Evolutionary conservation across 2,329 filamentous ascomycete species (phyloP).

Genomic region (Aspergillus tamarii): DNA sequence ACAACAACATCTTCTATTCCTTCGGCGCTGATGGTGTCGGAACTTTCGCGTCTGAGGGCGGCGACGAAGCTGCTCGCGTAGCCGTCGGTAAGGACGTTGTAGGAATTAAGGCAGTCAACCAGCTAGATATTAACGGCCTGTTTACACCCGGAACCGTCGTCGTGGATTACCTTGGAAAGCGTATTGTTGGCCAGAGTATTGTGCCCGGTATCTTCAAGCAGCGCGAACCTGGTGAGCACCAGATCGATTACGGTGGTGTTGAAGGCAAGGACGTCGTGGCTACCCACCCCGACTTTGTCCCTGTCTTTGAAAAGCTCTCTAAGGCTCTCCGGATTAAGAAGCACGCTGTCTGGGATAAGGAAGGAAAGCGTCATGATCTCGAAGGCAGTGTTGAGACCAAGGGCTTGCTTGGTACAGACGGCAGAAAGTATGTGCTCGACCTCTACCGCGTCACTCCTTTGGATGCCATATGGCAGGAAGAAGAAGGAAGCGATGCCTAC

Average conservation of each 20-base stretch:
- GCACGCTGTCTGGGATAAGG: constrained; percentile 98
- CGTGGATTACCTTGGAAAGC: constrained; percentile 95
- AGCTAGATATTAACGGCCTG: constrained; percentile 90
- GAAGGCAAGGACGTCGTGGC: constrained; percentile 96
- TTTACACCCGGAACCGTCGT: constrained; percentile 97
- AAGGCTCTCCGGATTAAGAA: constrained; percentile 89
- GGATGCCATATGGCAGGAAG: constrained; percentile 88
- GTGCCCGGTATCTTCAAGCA: constrained; percentile 99
- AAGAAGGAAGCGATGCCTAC: constrained; percentile 67
- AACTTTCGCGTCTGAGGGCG: constrained; percentile 94
- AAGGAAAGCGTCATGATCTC: constrained; percentile 83
- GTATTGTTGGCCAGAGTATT: constrained; percentile 95
- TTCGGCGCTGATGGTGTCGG: constrained; percentile 97
- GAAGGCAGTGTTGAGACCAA: constrained; percentile 98
- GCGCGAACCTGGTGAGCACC: constrained; percentile 93
- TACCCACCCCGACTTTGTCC: constrained; percentile 80
- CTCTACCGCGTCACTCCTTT: constrained; percentile 92
- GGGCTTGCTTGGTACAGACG: constrained; percentile 94
- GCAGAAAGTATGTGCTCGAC: constrained; percentile 95
- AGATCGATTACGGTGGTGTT: constrained; percentile 97
- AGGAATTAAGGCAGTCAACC: constrained; percentile 92
- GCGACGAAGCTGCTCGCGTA: constrained; percentile 92
- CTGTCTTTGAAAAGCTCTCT: constrained; percentile 86
- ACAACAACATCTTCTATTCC: constrained; percentile 99
- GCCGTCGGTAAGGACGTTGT: constrained; percentile 96